Percentiles rank a stretch among this genome's conserved stretches.
Evolutionary conservation across 495 filamentous ascomycete species (phyloP).

Genomic region (Neohortaea acidophila): DNA sequence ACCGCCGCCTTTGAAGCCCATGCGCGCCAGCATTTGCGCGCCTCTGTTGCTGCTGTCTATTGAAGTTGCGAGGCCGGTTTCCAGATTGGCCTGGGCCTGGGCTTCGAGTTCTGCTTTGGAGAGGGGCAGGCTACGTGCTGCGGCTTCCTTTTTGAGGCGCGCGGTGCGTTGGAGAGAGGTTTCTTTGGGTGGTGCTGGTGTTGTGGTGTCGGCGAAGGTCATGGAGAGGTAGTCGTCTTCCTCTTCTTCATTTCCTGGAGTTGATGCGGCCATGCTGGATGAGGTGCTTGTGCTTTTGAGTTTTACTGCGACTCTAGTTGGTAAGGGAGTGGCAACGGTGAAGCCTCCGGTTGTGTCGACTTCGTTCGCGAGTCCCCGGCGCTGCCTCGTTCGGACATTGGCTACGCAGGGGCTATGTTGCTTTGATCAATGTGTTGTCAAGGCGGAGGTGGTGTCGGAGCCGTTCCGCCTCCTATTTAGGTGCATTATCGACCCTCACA

Average conservation of each 20-base stretch:
- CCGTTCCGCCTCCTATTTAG: no score
- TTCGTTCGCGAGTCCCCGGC: no score
- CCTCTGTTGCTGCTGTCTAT: conserved; percentile 58
- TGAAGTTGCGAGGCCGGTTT: conserved; percentile 57
- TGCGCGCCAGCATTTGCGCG: conserved; percentile 88
- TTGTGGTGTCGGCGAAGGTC: conserved; percentile 38
- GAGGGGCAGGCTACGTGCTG: conserved; percentile 43
- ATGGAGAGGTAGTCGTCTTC: conserved; percentile 56
- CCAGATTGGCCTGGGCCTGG: conserved; percentile 49
- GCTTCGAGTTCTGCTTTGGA: conserved; percentile 67
- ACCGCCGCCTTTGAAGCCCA: conserved; percentile 68
- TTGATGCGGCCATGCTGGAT: conserved; percentile 12
- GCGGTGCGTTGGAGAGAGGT: conserved; percentile 41
- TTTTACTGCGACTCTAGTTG: no score
- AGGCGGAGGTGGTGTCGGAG: no score
- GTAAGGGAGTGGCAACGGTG: no score
- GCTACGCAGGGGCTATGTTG: no score
- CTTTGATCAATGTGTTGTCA: no score
- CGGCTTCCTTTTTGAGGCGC: conserved; percentile 42
- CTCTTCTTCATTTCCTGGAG: conserved; percentile 30
- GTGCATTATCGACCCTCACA: no score
- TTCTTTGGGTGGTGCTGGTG: conserved; percentile 24
- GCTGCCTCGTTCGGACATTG: no score
- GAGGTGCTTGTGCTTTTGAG: no score
- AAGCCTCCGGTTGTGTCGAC: no score